These are phyloP conservation scores for Globisporangium viniferum DNA, from an alignment of 352 stramenopile genomes.

Conservation along the genomic window DNA sequence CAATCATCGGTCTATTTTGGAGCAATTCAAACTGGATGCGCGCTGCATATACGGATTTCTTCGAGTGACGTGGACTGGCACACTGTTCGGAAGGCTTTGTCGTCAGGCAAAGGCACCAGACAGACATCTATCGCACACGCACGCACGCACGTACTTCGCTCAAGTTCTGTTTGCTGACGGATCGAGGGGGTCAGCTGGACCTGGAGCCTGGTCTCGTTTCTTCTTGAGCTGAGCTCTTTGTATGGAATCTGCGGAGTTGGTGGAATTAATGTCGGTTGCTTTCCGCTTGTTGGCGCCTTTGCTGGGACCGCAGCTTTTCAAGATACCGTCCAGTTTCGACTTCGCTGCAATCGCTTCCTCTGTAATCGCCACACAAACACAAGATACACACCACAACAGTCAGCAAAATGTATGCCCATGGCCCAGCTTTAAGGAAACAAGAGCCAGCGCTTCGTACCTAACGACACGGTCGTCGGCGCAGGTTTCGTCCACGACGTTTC, in stretches of 20 bases:
- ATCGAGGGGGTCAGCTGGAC: constrained; percentile 2
- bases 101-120: neutral
- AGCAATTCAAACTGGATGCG: neutral
- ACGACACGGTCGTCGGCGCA: constrained; percentile 38
- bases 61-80: neutral
- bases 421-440: neutral
- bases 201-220: neutral
- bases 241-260: neutral
- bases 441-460: constrained; percentile 28
- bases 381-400: neutral
- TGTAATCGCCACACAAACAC: constrained; percentile 11
- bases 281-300: neutral
- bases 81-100: neutral
- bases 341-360: constrained; percentile 56
- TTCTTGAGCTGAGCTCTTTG: neutral
- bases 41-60: neutral
- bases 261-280: neutral
- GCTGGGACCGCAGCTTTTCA: constrained; percentile 35
- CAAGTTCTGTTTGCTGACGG: neutral
- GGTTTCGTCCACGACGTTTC: constrained; percentile 72
- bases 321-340: constrained; percentile 54
- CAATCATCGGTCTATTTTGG: constrained; percentile 8
- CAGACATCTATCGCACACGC: neutral
- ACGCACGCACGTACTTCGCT: neutral
- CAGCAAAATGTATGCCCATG: neutral